A percentile compares a stretch with the other conserved stretches of the same genome.
phyloP scores from a whole-genome alignment of 2,329 filamentous ascomycete genomes.

The Curvularia eragrostidis region DNA sequence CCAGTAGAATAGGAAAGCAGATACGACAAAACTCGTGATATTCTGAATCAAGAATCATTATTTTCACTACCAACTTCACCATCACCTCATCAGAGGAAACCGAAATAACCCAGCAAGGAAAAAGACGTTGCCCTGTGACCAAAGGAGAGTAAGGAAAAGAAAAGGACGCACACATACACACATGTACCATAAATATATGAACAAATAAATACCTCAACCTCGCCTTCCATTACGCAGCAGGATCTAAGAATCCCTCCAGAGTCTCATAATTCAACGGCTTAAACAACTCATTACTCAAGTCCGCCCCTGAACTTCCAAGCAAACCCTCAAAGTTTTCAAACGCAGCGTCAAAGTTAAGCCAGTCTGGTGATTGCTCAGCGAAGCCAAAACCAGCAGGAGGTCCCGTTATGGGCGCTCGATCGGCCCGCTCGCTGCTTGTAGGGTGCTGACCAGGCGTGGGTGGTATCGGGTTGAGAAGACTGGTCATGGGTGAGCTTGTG shows the following conservation, averaged over 20 bases:
- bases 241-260: constrained; percentile 43
- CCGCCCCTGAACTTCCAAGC: constrained; percentile 48
- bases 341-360: constrained; percentile 50
- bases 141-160: background rate
- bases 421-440: constrained; percentile 46
- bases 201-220: background rate
- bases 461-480: constrained; percentile 39
- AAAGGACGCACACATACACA: background rate
- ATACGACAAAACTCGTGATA: background rate
- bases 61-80: background rate
- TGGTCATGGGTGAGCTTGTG: constrained; percentile 38
- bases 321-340: constrained; percentile 52
- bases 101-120: background rate
- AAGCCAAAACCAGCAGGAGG: constrained; percentile 37
- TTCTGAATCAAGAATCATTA: background rate
- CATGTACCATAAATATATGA: background rate
- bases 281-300: constrained; percentile 50
- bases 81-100: background rate
- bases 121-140: background rate
- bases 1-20: background rate
- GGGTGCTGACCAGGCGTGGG: constrained; percentile 47
- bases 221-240: constrained; percentile 29
- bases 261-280: constrained; percentile 47
- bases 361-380: constrained; percentile 46
- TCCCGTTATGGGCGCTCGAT: constrained; percentile 33